These are phyloP conservation scores for Oxytropis ochrocephala DNA, from an alignment of 306 rosid genomes.

Conservation along the genomic window DNA sequence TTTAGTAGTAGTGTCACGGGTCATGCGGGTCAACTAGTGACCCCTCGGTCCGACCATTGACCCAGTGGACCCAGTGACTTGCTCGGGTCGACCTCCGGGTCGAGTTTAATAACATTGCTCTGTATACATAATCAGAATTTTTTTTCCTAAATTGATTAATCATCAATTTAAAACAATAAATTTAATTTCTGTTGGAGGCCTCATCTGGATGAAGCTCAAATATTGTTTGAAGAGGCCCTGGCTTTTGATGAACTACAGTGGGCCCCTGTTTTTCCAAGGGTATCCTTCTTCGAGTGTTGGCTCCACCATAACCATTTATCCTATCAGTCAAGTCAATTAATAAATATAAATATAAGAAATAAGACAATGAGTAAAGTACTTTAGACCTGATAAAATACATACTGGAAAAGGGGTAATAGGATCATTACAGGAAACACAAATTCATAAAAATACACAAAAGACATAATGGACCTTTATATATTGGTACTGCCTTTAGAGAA, in stretches of 20 bases:
- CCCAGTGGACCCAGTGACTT: too few relatives aligned
- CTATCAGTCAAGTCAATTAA: slow-evolving; percentile 31
- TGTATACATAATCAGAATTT: background rate
- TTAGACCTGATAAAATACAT: background rate
- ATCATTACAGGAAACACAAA: background rate
- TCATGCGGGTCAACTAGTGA: too few relatives aligned
- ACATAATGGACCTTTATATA: too few relatives aligned
- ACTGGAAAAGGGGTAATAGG: background rate
- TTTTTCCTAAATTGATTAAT: background rate
- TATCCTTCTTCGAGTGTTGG: slow-evolving; percentile 62
- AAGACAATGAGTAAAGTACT: slow-evolving; percentile 5
- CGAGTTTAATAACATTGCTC: too few relatives aligned
- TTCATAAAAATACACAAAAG: background rate
- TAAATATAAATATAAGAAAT: slow-evolving; percentile 14
- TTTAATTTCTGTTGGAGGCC: slow-evolving; percentile 42
- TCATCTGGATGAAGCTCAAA: slow-evolving; percentile 79
- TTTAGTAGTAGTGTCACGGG: too few relatives aligned
- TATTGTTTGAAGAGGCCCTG: slow-evolving; percentile 95
- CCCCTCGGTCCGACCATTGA: too few relatives aligned
- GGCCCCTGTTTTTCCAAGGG: slow-evolving; percentile 69
- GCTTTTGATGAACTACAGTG: slow-evolving; percentile 90
- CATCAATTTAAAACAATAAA: background rate
- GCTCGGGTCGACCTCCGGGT: too few relatives aligned
- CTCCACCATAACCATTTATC: slow-evolving; percentile 69
- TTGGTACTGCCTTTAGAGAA: too few relatives aligned